Evolutionary conservation across 495 filamentous ascomycete genomes (phyloP), one percentile per base, ranked within the genome.

Genomic region (Aspergillus sparsus): DNA sequence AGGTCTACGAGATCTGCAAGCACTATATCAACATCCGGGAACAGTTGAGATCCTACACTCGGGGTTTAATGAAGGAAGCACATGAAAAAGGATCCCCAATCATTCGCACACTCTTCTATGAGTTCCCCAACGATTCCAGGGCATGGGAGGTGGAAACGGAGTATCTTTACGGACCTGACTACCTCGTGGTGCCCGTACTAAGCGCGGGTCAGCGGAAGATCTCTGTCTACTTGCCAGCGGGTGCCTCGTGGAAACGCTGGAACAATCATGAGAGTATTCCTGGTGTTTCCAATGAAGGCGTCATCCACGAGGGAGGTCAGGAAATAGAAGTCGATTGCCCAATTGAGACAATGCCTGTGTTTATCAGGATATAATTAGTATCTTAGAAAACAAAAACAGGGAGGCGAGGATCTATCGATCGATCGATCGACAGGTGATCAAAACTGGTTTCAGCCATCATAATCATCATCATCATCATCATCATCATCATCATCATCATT

Each of bases 51-150:
- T 73, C 74, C 7, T 85, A 85, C 64, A 80, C 75, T 0, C 65
- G 83, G 2, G 56, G 39, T 0, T 61, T 85, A 53, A 85, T 85
- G 83, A 67, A 64, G 49, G 76, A 81, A 51, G 83, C 83, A 9
- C 80, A 84, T 60, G 74, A 82, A 61, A 77, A 77, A 37, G 83
- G 83, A 0, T 74, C 74, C 2, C 83, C 83, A 0, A 72, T 86
- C 33, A 85, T 86, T 62, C 71, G 83, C 33, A 74, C 83, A 5
- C 42, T 83, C 49, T 86, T 85, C 62, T 83, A 80, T 61, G 82
- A 81, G 61, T 85, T 86, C 52, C 83, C 83, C 0, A 55, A 72
- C 0, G 82, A 85, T 58, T 36, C 66, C 44, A 62, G 53, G 44
- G 72, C 74, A 11, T 85, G 82, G 83, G 71, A 78, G 7, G 64